Conservation (phyloP, 176 grass and related monocot genomes). For the Neostapfia colusana region DNA sequence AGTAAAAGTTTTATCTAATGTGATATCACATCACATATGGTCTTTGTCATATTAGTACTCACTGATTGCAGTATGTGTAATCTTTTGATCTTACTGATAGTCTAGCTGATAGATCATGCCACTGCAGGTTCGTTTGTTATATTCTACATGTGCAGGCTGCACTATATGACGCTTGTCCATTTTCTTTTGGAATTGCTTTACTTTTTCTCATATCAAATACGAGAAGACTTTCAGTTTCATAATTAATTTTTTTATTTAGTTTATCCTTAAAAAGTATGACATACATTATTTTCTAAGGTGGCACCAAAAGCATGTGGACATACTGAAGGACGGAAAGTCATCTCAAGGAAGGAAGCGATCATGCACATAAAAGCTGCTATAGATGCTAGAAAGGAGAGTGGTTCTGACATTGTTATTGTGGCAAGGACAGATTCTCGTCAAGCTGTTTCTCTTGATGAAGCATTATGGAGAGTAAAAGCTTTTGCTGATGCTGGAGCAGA, state of each 20-base stretch:
- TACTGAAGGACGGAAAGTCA: constrained; percentile 92
- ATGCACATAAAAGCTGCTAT: constrained; percentile 93
- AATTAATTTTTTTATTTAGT: constrained; percentile 15
- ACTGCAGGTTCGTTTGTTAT: background rate
- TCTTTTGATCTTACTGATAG: background rate
- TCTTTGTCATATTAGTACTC: background rate
- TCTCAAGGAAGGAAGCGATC: constrained; percentile 83
- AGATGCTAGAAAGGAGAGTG: constrained; percentile 79
- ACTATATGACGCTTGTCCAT: constrained; percentile 3
- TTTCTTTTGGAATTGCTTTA: background rate
- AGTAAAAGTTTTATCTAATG: background rate
- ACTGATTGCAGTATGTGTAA: background rate
- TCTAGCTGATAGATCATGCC: background rate
- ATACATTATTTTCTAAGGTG: constrained; percentile 55
- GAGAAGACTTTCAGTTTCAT: background rate
- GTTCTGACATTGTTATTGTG: constrained; percentile 92
- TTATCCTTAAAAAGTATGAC: constrained; percentile 8
- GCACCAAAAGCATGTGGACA: constrained; percentile 98
- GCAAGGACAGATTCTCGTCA: constrained; percentile 85
- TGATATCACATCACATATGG: background rate
- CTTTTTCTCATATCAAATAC: background rate
- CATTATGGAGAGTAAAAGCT: constrained; percentile 80
- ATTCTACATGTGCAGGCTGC: background rate
- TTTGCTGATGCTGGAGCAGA: constrained; percentile 96
- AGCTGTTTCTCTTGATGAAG: constrained; percentile 83